These are phyloP conservation scores for Massarina eburnea DNA, from an alignment of 2,329 filamentous ascomycete species.

Conservation along the genomic window DNA sequence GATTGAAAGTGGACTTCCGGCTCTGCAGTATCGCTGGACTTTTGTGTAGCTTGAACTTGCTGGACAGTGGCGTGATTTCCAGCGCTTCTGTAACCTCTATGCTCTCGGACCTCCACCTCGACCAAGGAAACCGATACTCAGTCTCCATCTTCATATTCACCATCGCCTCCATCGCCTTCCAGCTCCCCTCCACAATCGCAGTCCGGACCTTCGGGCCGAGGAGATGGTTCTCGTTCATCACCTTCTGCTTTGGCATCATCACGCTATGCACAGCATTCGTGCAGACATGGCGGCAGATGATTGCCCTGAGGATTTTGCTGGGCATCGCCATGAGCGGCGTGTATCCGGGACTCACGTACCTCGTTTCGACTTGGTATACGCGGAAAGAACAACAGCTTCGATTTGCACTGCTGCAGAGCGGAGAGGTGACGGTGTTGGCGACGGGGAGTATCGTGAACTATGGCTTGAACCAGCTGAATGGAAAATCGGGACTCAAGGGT, in stretches of 20 bases:
- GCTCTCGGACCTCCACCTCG: constrained; percentile 63
- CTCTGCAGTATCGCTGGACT: constrained; percentile 71
- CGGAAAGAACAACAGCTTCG: constrained; percentile 66
- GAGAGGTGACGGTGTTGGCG: constrained; percentile 65
- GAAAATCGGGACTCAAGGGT: constrained; percentile 57
- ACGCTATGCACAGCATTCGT: constrained; percentile 71
- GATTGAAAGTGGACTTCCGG: constrained; percentile 66
- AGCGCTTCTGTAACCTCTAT: constrained; percentile 70
- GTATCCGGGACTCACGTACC: constrained; percentile 51
- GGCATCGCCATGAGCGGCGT: constrained; percentile 61
- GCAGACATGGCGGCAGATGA: constrained; percentile 69
- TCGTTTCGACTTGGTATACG: constrained; percentile 65
- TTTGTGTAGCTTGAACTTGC: constrained; percentile 68
- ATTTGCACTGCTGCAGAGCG: constrained; percentile 65
- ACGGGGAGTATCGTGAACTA: constrained; percentile 70
- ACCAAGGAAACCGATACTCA: constrained; percentile 65
- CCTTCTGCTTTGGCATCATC: constrained; percentile 63
- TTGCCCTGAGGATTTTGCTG: constrained; percentile 65
- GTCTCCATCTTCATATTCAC: constrained; percentile 75
- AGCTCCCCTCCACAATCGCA: constrained; percentile 68
- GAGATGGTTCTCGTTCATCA: constrained; percentile 62
- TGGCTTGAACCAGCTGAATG: constrained; percentile 65
- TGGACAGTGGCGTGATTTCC: constrained; percentile 70
- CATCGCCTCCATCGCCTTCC: constrained; percentile 66
- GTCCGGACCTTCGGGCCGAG: constrained; percentile 67